Evolutionary conservation across 2,329 filamentous ascomycete genomes (phyloP), one percentile per base, ranked within the genome.

Genomic region (Annulohypoxylon truncatum): DNA sequence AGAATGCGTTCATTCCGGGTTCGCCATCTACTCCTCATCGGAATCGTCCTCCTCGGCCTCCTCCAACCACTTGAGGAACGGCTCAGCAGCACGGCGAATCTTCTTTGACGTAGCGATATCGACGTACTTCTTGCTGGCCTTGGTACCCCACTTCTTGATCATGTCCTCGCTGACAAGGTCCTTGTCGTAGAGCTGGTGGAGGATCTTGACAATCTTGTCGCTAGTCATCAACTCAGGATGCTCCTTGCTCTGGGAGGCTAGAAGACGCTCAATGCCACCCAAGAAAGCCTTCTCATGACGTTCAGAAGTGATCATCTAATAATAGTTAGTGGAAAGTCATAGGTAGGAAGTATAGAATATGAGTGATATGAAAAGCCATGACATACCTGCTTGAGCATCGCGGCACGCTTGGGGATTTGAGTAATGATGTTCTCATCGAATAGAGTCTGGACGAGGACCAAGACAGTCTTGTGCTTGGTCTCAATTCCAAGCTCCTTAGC

Each of bases 51-150:
- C 89, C 79, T 94, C 92, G 57, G 94, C 94, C 80, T 92, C 93
- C 73, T 93, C 89, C 63, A 98, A 93, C 95, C 94, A 98, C 74
- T 90, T 92, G 76, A 97, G 86, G 87, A 99, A 99, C 70, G 92
- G 90, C 84, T 96, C 92, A 57, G 96, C 94, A 71, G 93, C 92
- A 85, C 96, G 95, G 83, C 94, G 93, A 69, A 98, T 94, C 87
- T 96, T 97, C 86, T 94, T 95, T 83, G 93, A 97, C 67, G 90
- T 94, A 65, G 90, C 79, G 66, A 96, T 81, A 78, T 98, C 95
- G 73, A 96, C 92, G 79, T 98, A 98, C 85, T 97, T 97, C 90
- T 97, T 97, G 88, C 93, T 97, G 64, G 95, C 94, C 86, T 96
- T 97, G 77, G 88, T 87, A 71, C 94, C 95, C 95, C 96, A 99